Evolutionary conservation across 2,329 filamentous ascomycete genomes (phyloP), one percentile per base, ranked within the genome.

Genomic region (Phialocephala sp.): DNA sequence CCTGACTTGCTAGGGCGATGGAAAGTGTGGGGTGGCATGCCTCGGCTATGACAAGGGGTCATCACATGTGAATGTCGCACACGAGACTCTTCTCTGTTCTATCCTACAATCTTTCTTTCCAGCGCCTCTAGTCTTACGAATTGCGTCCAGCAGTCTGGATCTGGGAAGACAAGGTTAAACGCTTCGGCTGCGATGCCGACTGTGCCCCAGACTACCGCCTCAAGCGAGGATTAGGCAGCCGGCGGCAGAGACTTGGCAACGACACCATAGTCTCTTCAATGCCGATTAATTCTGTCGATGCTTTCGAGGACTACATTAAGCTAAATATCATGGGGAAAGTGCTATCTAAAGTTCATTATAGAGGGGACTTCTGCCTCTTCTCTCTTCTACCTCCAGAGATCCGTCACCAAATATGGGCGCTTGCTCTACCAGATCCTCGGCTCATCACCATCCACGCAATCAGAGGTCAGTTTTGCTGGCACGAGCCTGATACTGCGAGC

Each of bases 211-310:
- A 18, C 9, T 50, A 8, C 20, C 45, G 45, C 11, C 20, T 14
- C n/a, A 50, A 50, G 45, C 45, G 45, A 50, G 45, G 22, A 27
- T 50, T 27, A 27, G 45, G 22, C 22, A 50, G 22, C 45, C 45
- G 45, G 22, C 45, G n/a, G 4, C 45, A 12, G 2, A 22, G 8
- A 2, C 45, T 6, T 24, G 3, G n/a, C 20, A 50, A 8, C 45
- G n/a, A 50, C 45, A 27, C 20, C 20, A 50, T 22, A 4, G 12
- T 2, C 11, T 50, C 45, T 50, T 20, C n/a, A 50, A 24, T 5
- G n/a, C 6, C 6, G 5, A 8, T 4, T 18, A 14, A 43, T 18
- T 43, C 8, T 18, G 1, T 43, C n/a, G 18, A 15, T 6, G 15
- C 1, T 24, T 9, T 24, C 20, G 22, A 50, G 20, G 20, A 12